These are phyloP conservation scores for Xylaria multiplex DNA, from an alignment of 2,329 filamentous ascomycete genomes.

Conservation along the genomic window DNA sequence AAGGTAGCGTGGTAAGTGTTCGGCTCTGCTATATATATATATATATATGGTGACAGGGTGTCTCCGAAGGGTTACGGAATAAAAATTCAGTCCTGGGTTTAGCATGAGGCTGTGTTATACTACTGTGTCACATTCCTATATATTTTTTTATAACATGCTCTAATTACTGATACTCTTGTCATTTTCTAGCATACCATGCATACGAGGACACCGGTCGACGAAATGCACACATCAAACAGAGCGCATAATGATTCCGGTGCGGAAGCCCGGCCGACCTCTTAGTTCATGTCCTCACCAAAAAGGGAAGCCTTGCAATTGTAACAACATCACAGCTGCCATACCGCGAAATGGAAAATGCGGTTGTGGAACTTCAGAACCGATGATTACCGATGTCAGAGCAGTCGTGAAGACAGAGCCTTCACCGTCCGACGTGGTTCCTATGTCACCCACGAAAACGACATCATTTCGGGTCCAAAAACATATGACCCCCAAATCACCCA, in stretches of 20 bases:
- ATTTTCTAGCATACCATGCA: conserved; percentile 72
- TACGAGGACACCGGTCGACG: conserved; percentile 78
- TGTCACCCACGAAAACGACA: conserved; percentile 50
- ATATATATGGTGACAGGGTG: not conserved
- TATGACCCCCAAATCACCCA: conserved; percentile 48
- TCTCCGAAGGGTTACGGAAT: conserved; percentile 6
- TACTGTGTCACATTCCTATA: conserved; percentile 3
- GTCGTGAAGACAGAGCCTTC: conserved; percentile 39
- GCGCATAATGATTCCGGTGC: conserved; percentile 74
- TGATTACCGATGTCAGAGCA: conserved; percentile 30
- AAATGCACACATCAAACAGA: conserved; percentile 77
- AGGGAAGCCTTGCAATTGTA: conserved; percentile 69
- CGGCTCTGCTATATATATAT: conserved; percentile 1
- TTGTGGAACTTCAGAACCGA: conserved; percentile 53
- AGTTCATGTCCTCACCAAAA: conserved; percentile 75
- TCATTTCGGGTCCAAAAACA: conserved; percentile 60
- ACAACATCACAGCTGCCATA: conserved; percentile 71
- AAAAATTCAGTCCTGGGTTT: not conserved
- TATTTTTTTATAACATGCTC: conserved; percentile 12
- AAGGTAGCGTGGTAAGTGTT: conserved; percentile 77
- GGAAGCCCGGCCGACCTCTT: conserved; percentile 76
- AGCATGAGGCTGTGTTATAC: not conserved
- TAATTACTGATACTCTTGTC: conserved; percentile 32
- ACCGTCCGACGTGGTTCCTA: conserved; percentile 46
- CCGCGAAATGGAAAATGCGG: conserved; percentile 66